phyloP scores from a whole-genome alignment of 345 rosid species.

The Viola odorata region DNA sequence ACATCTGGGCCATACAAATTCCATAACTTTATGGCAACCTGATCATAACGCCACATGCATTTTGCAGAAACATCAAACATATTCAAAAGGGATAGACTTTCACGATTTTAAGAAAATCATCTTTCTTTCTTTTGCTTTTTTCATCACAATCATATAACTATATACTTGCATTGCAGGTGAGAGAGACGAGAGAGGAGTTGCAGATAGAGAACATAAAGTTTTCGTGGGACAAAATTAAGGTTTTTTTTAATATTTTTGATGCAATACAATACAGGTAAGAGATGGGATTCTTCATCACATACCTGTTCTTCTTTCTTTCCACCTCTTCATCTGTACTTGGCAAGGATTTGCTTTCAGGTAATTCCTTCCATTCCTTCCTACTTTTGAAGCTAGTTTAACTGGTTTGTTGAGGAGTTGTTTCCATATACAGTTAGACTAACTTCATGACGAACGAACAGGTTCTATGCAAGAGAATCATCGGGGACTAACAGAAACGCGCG shows the following conservation, averaged over 20 bases:
- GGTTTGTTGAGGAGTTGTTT: no score
- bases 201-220: no score
- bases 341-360: neutral
- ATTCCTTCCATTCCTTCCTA: neutral
- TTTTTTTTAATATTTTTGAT: no score
- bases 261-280: neutral
- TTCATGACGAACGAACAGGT: neutral
- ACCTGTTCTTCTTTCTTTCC: neutral
- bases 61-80: neutral
- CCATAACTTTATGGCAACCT: neutral
- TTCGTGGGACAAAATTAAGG: no score
- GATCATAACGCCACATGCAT: neutral
- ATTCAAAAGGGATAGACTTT: no score
- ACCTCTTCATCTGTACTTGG: neutral
- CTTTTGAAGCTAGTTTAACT: no score
- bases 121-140: neutral
- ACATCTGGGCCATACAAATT: neutral
- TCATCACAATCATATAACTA: no score
- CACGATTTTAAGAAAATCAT: neutral
- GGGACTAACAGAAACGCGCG: neutral
- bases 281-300: neutral
- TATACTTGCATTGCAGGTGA: no score
- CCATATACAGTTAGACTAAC: no score
- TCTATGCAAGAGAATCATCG: neutral
- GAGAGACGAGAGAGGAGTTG: no score